phyloP scores from a whole-genome alignment of 192 early-diverging fungal species.

The Obelidium mucronatum region DNA sequence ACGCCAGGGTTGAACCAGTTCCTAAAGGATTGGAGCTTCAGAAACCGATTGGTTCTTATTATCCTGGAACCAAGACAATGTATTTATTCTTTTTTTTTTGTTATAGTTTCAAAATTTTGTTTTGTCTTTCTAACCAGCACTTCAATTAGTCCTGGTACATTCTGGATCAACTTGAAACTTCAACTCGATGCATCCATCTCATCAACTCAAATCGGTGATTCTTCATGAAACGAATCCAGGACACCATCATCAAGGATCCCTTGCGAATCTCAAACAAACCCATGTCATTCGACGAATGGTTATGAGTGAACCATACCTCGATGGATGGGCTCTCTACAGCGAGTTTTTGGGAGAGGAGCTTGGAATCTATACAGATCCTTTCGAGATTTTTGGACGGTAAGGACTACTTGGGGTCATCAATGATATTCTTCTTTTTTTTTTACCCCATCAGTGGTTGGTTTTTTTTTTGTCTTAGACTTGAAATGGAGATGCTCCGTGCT shows the following conservation, averaged over 20 bases:
- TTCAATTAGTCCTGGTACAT: slow-evolving; percentile 1
- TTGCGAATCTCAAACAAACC: slow-evolving; percentile 3
- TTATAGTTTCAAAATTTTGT: not conserved
- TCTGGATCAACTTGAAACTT: slow-evolving; percentile 22
- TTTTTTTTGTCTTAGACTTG: slow-evolving; percentile 43
- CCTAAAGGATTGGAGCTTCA: slow-evolving; percentile 7
- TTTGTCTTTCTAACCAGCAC: no score
- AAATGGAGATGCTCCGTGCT: slow-evolving; percentile 43
- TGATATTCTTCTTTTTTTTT: no score
- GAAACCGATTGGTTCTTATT: slow-evolving; percentile 17
- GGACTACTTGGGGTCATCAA: no score
- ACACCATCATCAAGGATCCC: slow-evolving; percentile 44
- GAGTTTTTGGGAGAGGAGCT: slow-evolving; percentile 41
- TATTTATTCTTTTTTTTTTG: not conserved
- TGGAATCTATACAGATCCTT: slow-evolving; percentile 18
- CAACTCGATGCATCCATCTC: not conserved
- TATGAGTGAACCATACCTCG: slow-evolving; percentile 16
- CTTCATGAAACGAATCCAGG: slow-evolving; percentile 48
- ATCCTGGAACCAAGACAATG: slow-evolving; percentile 22
- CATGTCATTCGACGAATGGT: slow-evolving; percentile 36
- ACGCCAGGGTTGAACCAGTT: slow-evolving; percentile 25
- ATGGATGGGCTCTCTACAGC: slow-evolving; percentile 49
- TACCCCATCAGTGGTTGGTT: no score
- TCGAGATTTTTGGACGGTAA: slow-evolving; percentile 41
- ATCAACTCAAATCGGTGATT: not conserved